These are phyloP conservation scores for Cordyceps sp. DNA, from an alignment of 2,329 filamentous ascomycete species.

Conservation along the genomic window DNA sequence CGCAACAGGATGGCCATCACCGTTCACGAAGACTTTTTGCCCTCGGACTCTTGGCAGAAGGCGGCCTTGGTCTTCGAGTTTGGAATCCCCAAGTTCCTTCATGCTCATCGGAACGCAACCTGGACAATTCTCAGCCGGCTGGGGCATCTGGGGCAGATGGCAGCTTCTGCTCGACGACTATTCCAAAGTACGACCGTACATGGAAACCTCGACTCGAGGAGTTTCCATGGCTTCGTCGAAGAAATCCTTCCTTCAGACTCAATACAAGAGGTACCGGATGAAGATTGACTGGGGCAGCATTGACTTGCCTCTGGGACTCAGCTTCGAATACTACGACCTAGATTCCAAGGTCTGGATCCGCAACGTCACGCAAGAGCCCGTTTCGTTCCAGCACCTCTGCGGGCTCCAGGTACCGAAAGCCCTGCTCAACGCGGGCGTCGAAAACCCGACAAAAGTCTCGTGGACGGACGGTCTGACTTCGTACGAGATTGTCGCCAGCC, in stretches of 20 bases:
- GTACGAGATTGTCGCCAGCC: slow-evolving; percentile 33
- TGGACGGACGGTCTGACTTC: slow-evolving; percentile 16
- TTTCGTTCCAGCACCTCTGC: slow-evolving; percentile 27
- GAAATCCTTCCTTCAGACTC: slow-evolving; percentile 11
- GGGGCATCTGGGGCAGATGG: neutral
- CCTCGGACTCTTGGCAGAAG: slow-evolving; percentile 5
- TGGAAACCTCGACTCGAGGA: neutral
- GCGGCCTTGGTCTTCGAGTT: slow-evolving; percentile 32
- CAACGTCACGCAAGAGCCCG: slow-evolving; percentile 13
- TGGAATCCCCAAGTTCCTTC: slow-evolving; percentile 26
- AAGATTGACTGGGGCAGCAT: neutral
- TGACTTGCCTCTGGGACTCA: slow-evolving; percentile 3
- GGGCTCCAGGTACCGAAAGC: slow-evolving; percentile 3
- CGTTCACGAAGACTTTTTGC: slow-evolving; percentile 10
- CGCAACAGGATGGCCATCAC: slow-evolving; percentile 6
- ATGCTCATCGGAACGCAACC: slow-evolving; percentile 10
- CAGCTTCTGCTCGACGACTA: neutral
- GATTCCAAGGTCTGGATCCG: slow-evolving; percentile 1
- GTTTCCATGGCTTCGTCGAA: slow-evolving; percentile 9
- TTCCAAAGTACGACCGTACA: slow-evolving; percentile 1
- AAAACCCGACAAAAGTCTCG: neutral
- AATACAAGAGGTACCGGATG: slow-evolving; percentile 5
- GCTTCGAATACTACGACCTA: slow-evolving; percentile 3
- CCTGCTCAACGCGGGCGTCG: slow-evolving; percentile 1
- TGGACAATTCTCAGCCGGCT: neutral